A percentile compares a stretch with the other conserved stretches of the same genome.
These are phyloP conservation scores for Acarospora socialis DNA, from an alignment of 2,329 filamentous ascomycete species.

Conservation along the genomic window DNA sequence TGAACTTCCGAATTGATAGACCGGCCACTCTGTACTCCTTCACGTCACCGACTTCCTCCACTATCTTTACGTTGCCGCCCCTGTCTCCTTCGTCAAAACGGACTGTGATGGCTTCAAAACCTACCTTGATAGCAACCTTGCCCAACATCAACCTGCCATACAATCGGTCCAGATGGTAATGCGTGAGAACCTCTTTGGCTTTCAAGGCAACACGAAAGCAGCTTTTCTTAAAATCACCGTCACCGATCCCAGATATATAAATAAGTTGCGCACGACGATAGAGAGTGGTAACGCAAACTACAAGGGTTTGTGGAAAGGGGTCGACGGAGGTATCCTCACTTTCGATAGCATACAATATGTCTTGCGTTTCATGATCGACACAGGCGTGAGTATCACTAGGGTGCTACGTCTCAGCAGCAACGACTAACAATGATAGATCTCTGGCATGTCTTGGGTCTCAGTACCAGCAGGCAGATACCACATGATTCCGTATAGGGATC, in stretches of 20 bases:
- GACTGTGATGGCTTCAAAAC: constrained; percentile 68
- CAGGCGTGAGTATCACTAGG: constrained; percentile 42
- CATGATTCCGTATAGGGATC: constrained; percentile 49
- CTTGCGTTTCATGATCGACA: constrained; percentile 95
- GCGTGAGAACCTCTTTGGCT: constrained; percentile 84
- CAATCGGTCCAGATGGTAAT: constrained; percentile 69
- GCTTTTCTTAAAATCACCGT: constrained; percentile 91
- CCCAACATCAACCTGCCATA: constrained; percentile 59
- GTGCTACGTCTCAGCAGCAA: not conserved
- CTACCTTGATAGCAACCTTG: constrained; percentile 66
- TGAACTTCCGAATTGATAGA: constrained; percentile 22
- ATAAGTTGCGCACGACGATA: constrained; percentile 58
- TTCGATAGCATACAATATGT: constrained; percentile 96
- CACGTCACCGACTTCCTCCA: constrained; percentile 94
- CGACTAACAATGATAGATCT: constrained; percentile 39
- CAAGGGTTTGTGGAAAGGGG: constrained; percentile 72
- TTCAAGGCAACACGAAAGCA: constrained; percentile 81
- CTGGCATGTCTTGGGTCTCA: constrained; percentile 97
- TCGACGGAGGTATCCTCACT: constrained; percentile 61
- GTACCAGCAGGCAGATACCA: constrained; percentile 60
- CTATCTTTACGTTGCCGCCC: constrained; percentile 87
- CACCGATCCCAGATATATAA: constrained; percentile 74
- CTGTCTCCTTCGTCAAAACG: constrained; percentile 60
- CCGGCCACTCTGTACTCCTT: constrained; percentile 79
- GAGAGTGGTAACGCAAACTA: constrained; percentile 64